Evolutionary conservation across 768 basidiomycete genomes (phyloP).

Genomic region (Boletellus sp.): DNA sequence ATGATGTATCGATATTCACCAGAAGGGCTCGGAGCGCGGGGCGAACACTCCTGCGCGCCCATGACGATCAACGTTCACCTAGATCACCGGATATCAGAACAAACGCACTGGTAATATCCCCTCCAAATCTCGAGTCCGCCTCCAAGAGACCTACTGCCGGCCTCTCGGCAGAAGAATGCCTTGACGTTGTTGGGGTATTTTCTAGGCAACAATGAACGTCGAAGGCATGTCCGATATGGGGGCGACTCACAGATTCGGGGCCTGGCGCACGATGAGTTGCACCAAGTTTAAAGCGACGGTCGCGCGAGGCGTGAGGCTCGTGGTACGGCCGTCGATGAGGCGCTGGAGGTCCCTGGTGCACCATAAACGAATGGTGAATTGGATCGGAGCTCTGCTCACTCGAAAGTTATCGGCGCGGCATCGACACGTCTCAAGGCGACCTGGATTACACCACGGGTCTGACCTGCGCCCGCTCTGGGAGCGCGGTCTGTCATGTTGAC

Average conservation of each 20-base stretch:
- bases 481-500: conserved; percentile 33
- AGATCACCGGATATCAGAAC: neutral
- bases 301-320: conserved; percentile 26
- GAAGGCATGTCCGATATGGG: neutral
- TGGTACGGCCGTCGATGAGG: conserved; percentile 24
- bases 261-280: conserved; percentile 48
- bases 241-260: conserved; percentile 39
- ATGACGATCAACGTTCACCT: neutral
- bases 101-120: conserved; percentile 50
- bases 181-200: conserved; percentile 43
- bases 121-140: conserved; percentile 42
- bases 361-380: neutral
- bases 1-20: conserved; percentile 46
- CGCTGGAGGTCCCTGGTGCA: conserved; percentile 21
- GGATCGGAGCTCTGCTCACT: conserved; percentile 20
- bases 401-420: conserved; percentile 35
- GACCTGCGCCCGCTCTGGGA: conserved; percentile 8
- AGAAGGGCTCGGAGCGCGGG: conserved; percentile 39
- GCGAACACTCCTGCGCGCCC: conserved; percentile 40
- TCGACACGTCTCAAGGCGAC: conserved; percentile 38
- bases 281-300: conserved; percentile 43
- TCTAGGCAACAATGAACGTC: conserved; percentile 22
- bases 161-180: conserved; percentile 41
- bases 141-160: conserved; percentile 24
- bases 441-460: conserved; percentile 25